These are phyloP conservation scores for Huntiella abstrusa DNA, from an alignment of 2,329 filamentous ascomycete species.

Conservation along the genomic window DNA sequence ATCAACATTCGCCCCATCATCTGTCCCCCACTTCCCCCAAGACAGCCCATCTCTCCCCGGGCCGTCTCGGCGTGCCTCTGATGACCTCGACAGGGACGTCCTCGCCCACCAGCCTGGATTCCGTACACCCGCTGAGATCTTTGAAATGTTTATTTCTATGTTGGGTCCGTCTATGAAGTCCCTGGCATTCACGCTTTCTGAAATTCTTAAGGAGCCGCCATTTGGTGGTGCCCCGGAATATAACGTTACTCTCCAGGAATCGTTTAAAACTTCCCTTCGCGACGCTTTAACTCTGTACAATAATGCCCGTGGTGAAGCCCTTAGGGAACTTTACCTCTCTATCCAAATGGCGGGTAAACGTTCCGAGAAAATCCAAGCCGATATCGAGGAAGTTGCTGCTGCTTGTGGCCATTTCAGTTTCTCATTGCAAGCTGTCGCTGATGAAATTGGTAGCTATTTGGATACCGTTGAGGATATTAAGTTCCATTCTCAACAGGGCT, in stretches of 20 bases:
- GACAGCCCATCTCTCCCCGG: constrained; percentile 3
- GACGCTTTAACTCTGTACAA: constrained; percentile 70
- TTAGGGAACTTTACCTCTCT: constrained; percentile 62
- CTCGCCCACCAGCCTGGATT: constrained; percentile 20
- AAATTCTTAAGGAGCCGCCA: constrained; percentile 72
- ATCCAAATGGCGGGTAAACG: constrained; percentile 52
- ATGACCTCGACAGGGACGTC: constrained; percentile 8
- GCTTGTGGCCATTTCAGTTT: constrained; percentile 95
- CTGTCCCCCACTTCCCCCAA: constrained; percentile 14
- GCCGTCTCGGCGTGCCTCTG: constrained; percentile 4
- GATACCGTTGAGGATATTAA: constrained; percentile 63
- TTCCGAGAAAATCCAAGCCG: constrained; percentile 62
- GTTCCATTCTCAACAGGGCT: constrained; percentile 19
- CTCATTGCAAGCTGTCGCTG: constrained; percentile 73
- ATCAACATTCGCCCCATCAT: constrained; percentile 11
- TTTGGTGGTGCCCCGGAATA: constrained; percentile 52
- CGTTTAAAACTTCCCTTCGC: constrained; percentile 60
- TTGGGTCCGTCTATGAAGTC: constrained; percentile 93
- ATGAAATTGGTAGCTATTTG: constrained; percentile 70
- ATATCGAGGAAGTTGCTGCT: constrained; percentile 94
- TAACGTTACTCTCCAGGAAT: constrained; percentile 55
- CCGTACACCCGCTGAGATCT: constrained; percentile 61
- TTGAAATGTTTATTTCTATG: constrained; percentile 72
- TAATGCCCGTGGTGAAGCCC: constrained; percentile 51
- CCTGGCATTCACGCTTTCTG: constrained; percentile 73